These are phyloP conservation scores for Medicago ruthenica DNA, from an alignment of 306 rosid species.

Conservation along the genomic window DNA sequence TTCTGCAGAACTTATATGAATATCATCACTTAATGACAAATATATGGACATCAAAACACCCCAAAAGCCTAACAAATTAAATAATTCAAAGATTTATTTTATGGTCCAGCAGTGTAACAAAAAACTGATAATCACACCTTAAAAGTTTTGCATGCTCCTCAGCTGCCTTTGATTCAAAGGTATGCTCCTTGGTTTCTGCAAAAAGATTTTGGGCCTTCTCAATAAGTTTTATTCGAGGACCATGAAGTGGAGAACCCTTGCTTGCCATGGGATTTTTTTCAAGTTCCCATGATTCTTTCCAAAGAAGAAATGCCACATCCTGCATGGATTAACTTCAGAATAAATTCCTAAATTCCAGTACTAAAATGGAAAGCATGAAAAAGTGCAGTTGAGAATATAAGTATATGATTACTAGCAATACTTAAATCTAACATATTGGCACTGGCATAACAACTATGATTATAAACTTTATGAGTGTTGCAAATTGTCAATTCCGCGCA, in stretches of 20 bases:
- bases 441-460: conserved; percentile 26
- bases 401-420: conserved; percentile 23
- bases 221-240: conserved; percentile 86
- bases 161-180: conserved; percentile 91
- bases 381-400: conserved; percentile 20
- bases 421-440: conserved; percentile 19
- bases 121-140: conserved; percentile 58
- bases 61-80: conserved; percentile 36
- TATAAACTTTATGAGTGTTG: conserved; percentile 17
- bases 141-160: conserved; percentile 94
- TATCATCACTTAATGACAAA: conserved; percentile 5
- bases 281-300: conserved; percentile 97
- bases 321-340: conserved; percentile 45
- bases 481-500: neutral
- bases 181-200: conserved; percentile 85
- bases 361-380: conserved; percentile 30
- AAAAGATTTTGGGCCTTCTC: conserved; percentile 84
- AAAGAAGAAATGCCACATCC: conserved; percentile 94
- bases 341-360: conserved; percentile 38
- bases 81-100: conserved; percentile 24
- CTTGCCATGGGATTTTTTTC: conserved; percentile 96
- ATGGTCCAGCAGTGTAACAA: conserved; percentile 18
- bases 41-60: conserved; percentile 22
- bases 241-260: conserved; percentile 95
- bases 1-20: conserved; percentile 27